Conservation (phyloP, 2,329 filamentous ascomycete species). For the Endothia cerciana region DNA sequence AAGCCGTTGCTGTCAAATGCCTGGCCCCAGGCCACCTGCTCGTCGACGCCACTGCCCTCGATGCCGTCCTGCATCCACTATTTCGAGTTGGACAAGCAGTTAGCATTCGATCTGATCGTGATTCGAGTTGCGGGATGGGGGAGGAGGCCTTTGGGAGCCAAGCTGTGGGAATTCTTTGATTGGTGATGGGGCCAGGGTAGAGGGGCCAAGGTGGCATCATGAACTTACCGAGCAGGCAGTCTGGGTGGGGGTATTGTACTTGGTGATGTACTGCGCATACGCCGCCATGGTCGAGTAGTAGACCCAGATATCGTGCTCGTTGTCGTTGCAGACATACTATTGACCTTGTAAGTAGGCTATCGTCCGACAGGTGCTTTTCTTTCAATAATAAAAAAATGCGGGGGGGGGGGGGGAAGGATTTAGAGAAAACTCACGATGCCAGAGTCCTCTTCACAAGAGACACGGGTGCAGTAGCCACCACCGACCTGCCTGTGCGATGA, state of each 20-base stretch:
- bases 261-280: neutral
- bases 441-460: constrained; percentile 6
- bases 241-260: neutral
- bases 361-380: too few species aligned
- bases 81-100: neutral
- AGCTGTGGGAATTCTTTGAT: neutral
- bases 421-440: neutral
- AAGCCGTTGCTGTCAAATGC: constrained; percentile 2
- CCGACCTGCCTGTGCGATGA: constrained; percentile 4
- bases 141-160: too few species aligned
- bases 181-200: neutral
- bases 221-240: neutral
- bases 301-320: constrained; percentile 1
- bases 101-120: neutral
- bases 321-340: constrained; percentile 12
- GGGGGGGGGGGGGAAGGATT: too few species aligned
- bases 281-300: constrained; percentile 5
- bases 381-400: too few species aligned
- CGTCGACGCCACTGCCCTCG: neutral
- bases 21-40: constrained; percentile 8
- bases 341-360: neutral
- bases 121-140: too few species aligned
- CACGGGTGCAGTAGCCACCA: neutral
- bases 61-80: constrained; percentile 1
- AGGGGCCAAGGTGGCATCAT: neutral